phyloP scores from a whole-genome alignment of 768 basidiomycete species.

The Saitozyma sp. region DNA sequence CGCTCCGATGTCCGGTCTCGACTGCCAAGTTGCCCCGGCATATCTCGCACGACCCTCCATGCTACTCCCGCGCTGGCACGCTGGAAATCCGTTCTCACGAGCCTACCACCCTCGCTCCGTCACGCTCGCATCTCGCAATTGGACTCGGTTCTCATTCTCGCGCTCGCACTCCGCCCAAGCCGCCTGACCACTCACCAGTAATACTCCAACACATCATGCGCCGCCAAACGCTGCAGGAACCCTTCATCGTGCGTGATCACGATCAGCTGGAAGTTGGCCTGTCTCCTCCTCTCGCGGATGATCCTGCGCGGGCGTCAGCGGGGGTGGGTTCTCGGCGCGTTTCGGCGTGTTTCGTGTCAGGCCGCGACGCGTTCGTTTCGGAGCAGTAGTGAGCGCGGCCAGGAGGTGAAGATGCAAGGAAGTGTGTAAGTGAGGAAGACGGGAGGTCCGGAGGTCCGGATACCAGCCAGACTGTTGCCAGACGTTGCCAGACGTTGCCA shows the following conservation, averaged over 20 bases:
- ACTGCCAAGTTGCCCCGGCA: too few species aligned
- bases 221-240: slow-evolving; percentile 86
- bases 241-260: slow-evolving; percentile 85
- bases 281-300: slow-evolving; percentile 84
- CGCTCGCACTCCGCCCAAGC: neutral
- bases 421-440: too few species aligned
- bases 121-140: neutral
- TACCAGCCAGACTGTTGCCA: too few species aligned
- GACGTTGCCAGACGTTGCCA: too few species aligned
- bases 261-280: slow-evolving; percentile 92
- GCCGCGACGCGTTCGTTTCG: too few species aligned
- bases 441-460: too few species aligned
- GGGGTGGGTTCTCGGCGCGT: neutral
- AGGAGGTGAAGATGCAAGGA: too few species aligned
- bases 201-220: slow-evolving; percentile 88
- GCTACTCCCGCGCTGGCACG: too few species aligned
- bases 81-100: neutral
- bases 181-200: slow-evolving; percentile 67
- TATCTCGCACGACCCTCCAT: too few species aligned
- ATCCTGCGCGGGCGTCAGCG: slow-evolving; percentile 60
- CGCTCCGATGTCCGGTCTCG: too few species aligned
- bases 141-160: neutral
- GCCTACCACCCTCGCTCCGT: neutral
- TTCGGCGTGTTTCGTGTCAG: too few species aligned
- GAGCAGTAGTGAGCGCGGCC: too few species aligned